Conservation (phyloP, 2,329 filamentous ascomycete species). For the Ilyonectria robusta region DNA sequence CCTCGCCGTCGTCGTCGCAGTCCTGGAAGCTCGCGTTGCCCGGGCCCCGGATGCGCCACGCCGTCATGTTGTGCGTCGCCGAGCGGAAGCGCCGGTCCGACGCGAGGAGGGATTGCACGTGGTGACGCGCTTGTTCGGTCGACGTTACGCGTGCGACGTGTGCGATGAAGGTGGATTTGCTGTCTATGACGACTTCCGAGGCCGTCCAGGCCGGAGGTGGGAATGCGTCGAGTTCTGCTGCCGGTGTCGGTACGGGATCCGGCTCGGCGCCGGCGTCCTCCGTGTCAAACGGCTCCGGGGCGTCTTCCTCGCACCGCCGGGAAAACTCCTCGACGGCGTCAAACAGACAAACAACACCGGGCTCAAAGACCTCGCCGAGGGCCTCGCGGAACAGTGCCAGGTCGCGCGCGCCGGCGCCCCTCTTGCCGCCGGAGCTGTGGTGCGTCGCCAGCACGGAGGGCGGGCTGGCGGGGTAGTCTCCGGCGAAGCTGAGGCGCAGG, state of each 20-base stretch:
- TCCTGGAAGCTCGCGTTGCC: slow-evolving; percentile 79
- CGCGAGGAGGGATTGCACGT: slow-evolving; percentile 81
- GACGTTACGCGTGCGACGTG: slow-evolving; percentile 79
- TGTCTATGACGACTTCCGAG: slow-evolving; percentile 81
- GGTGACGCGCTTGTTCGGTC: slow-evolving; percentile 78
- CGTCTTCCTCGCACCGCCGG: slow-evolving; percentile 56
- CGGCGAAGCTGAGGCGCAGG: slow-evolving; percentile 77
- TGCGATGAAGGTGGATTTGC: slow-evolving; percentile 90
- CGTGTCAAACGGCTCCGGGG: slow-evolving; percentile 43
- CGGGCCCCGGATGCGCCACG: slow-evolving; percentile 83
- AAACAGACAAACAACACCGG: slow-evolving; percentile 87
- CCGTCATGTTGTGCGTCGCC: slow-evolving; percentile 96
- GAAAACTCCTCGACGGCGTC: slow-evolving; percentile 87
- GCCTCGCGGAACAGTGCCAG: slow-evolving; percentile 78
- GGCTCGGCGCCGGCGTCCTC: slow-evolving; percentile 44
- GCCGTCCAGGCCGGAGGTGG: slow-evolving; percentile 72
- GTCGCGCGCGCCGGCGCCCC: slow-evolving; percentile 80
- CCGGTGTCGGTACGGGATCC: slow-evolving; percentile 36
- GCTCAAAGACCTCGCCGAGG: slow-evolving; percentile 76
- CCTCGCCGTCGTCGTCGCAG: slow-evolving; percentile 96
- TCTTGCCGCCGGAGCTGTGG: slow-evolving; percentile 80
- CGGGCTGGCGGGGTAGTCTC: slow-evolving; percentile 80
- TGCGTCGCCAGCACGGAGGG: slow-evolving; percentile 84
- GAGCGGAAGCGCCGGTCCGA: slow-evolving; percentile 87
- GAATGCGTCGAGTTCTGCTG: slow-evolving; percentile 42